These are phyloP conservation scores for Penicillium atrosanguineum DNA, from an alignment of 495 filamentous ascomycete species.

Conservation along the genomic window DNA sequence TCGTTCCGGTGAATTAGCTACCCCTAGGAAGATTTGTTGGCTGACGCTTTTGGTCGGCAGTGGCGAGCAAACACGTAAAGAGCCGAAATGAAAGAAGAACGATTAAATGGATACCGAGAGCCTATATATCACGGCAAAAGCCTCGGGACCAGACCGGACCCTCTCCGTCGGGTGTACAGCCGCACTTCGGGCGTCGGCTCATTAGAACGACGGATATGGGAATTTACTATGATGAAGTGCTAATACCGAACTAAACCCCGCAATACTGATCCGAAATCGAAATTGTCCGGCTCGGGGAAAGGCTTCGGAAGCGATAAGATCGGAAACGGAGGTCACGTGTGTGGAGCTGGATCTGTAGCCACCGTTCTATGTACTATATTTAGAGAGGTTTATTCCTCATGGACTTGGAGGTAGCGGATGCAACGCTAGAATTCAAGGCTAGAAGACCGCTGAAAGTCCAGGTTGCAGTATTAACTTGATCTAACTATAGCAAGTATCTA, in stretches of 20 bases:
- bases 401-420: neutral
- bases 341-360: neutral
- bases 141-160: constrained; percentile 3
- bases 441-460: too few species aligned
- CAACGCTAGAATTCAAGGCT: too few species aligned
- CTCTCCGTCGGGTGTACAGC: constrained; percentile 18
- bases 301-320: constrained; percentile 25
- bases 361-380: neutral
- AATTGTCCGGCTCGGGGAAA: constrained; percentile 3
- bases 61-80: neutral
- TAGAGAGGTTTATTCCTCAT: neutral
- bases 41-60: constrained; percentile 1
- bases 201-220: constrained; percentile 8
- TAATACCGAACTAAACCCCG: constrained; percentile 7
- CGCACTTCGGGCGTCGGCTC: constrained; percentile 17
- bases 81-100: neutral
- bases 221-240: neutral
- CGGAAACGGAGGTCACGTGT: constrained; percentile 16
- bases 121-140: constrained; percentile 17
- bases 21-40: neutral
- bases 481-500: neutral
- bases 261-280: constrained; percentile 22
- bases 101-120: neutral
- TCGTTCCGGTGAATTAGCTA: neutral
- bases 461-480: too few species aligned